phyloP scores from a whole-genome alignment of 2,329 filamentous ascomycete genomes.

The Colletotrichum nymphaeae region DNA sequence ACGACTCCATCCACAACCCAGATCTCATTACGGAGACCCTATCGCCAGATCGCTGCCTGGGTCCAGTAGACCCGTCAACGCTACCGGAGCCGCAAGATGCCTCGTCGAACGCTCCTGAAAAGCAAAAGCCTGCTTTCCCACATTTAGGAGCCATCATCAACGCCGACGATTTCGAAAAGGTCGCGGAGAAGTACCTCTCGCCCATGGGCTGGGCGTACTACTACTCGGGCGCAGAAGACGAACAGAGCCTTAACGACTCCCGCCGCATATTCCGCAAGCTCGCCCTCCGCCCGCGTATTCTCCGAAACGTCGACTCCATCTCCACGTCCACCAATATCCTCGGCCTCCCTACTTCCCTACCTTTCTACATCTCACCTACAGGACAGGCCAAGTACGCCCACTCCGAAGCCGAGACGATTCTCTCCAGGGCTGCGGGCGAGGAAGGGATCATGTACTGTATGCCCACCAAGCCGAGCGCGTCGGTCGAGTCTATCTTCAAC shows the following conservation, averaged over 20 bases:
- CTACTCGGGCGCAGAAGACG: constrained; percentile 83
- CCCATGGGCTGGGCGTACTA: constrained; percentile 70
- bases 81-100: not conserved
- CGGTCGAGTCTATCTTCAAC: constrained; percentile 13
- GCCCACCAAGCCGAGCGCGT: constrained; percentile 25
- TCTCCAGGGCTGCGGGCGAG: constrained; percentile 14
- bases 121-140: constrained; percentile 36
- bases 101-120: not conserved
- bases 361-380: constrained; percentile 73
- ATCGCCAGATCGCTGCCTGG: constrained; percentile 39
- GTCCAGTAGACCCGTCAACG: constrained; percentile 39
- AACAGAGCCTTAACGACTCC: constrained; percentile 79
- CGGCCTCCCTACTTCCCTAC: constrained; percentile 61
- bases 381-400: constrained; percentile 74
- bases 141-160: constrained; percentile 47
- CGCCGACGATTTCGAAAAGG: constrained; percentile 50
- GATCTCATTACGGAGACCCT: constrained; percentile 45
- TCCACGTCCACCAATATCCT: constrained; percentile 64
- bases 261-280: constrained; percentile 79
- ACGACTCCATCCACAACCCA: constrained; percentile 46
- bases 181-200: constrained; percentile 44
- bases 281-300: constrained; percentile 78
- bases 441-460: constrained; percentile 31
- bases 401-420: constrained; percentile 64
- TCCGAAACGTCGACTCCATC: constrained; percentile 80